These are phyloP conservation scores for Clohesyomyces aquaticus DNA, from an alignment of 495 filamentous ascomycete genomes.

Conservation along the genomic window DNA sequence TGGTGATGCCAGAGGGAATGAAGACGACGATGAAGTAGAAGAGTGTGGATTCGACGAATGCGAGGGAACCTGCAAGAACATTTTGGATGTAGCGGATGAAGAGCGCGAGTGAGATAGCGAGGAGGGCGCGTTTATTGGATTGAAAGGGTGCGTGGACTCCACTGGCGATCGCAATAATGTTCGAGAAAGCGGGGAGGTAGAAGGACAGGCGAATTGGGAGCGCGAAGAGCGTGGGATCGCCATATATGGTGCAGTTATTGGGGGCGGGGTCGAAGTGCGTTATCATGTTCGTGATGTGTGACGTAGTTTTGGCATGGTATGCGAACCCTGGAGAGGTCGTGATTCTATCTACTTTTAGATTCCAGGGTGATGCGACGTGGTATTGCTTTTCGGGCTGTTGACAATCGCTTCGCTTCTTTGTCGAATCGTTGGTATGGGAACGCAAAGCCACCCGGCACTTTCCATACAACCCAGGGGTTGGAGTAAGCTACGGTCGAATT, in stretches of 20 bases:
- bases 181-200: background rate
- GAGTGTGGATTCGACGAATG: background rate
- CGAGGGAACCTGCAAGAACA: background rate
- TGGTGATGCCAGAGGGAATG: background rate
- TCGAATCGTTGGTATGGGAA: background rate
- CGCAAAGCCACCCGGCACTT: too few relatives aligned
- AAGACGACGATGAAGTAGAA: background rate
- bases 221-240: background rate
- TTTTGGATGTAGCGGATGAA: background rate
- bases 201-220: background rate
- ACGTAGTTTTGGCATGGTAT: too few relatives aligned
- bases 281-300: too few relatives aligned
- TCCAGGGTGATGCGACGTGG: background rate
- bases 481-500: background rate
- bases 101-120: background rate
- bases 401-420: background rate
- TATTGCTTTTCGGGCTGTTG: background rate
- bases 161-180: background rate
- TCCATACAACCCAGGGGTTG: background rate
- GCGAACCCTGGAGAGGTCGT: too few relatives aligned
- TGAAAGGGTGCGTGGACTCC: background rate
- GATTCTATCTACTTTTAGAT: background rate
- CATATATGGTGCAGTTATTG: background rate
- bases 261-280: background rate
- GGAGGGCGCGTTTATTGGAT: background rate